Percentiles rank a stretch among this genome's conserved stretches.
phyloP scores from a whole-genome alignment of 2,329 filamentous ascomycete genomes.

The Conoideocrella luteorostrata region DNA sequence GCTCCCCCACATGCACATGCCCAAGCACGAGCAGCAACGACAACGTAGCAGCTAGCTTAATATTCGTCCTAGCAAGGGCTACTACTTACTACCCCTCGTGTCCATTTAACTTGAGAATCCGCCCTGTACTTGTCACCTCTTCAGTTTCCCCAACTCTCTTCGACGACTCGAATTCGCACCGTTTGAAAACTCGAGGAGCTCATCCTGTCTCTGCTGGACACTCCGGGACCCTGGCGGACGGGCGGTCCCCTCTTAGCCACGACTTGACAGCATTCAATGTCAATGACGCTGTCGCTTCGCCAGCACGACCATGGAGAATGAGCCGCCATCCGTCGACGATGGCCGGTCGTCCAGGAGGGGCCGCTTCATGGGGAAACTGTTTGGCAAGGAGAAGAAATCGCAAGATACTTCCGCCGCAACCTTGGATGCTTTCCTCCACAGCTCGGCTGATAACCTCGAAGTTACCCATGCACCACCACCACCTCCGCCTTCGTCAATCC shows the following conservation, averaged over 20 bases:
- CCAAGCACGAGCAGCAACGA: constrained; percentile 1
- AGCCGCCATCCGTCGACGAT: constrained; percentile 32
- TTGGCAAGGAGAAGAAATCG: constrained; percentile 36
- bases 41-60: constrained; percentile 1
- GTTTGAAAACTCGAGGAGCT: neutral
- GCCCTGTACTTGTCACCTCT: neutral
- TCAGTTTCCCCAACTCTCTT: neutral
- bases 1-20: constrained; percentile 2
- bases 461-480: constrained; percentile 45
- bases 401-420: constrained; percentile 34
- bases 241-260: neutral
- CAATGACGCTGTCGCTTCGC: constrained; percentile 22
- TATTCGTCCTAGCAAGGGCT: neutral
- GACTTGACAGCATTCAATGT: constrained; percentile 10
- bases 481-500: constrained; percentile 34
- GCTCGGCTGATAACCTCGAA: constrained; percentile 47
- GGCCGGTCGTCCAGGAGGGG: constrained; percentile 39
- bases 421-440: constrained; percentile 54
- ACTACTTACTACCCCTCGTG: neutral
- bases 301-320: constrained; percentile 38
- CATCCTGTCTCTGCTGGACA: neutral
- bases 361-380: constrained; percentile 59
- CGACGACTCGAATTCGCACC: neutral
- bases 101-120: neutral
- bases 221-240: constrained; percentile 3